phyloP scores from a whole-genome alignment of 176 grass and related monocot species.

The Zea luxurians region DNA sequence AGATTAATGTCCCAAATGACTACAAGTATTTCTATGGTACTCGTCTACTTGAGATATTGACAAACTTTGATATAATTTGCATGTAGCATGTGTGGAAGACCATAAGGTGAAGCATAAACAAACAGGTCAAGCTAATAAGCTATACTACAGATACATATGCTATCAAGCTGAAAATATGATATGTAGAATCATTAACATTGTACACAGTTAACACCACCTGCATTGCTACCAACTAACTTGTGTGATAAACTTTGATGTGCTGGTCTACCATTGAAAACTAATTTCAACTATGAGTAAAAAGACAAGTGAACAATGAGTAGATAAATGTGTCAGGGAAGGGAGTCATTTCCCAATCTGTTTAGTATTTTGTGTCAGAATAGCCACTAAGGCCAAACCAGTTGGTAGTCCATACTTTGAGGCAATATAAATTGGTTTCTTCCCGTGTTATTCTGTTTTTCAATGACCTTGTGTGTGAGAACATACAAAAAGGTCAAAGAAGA shows the following conservation, averaged over 20 bases:
- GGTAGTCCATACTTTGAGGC: not conserved
- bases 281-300: not conserved
- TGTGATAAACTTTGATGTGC: not conserved
- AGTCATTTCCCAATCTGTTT: not conserved
- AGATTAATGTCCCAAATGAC: constrained; percentile 19
- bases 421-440: not conserved
- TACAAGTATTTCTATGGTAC: not conserved
- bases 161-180: constrained; percentile 23
- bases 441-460: not conserved
- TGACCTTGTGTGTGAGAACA: not conserved
- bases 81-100: constrained; percentile 12
- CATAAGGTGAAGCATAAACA: constrained; percentile 12
- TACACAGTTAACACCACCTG: not conserved
- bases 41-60: not conserved
- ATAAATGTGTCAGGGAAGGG: too few species aligned
- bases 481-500: not conserved
- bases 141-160: not conserved
- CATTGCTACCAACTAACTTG: not conserved
- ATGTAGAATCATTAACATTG: not conserved
- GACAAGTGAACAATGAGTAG: not conserved
- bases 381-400: not conserved
- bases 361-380: not conserved
- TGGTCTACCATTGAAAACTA: not conserved
- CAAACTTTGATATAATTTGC: constrained; percentile 11
- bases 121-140: not conserved